phyloP scores from a whole-genome alignment of 2,329 filamentous ascomycete genomes.

The Trichoderma aggressivum region DNA sequence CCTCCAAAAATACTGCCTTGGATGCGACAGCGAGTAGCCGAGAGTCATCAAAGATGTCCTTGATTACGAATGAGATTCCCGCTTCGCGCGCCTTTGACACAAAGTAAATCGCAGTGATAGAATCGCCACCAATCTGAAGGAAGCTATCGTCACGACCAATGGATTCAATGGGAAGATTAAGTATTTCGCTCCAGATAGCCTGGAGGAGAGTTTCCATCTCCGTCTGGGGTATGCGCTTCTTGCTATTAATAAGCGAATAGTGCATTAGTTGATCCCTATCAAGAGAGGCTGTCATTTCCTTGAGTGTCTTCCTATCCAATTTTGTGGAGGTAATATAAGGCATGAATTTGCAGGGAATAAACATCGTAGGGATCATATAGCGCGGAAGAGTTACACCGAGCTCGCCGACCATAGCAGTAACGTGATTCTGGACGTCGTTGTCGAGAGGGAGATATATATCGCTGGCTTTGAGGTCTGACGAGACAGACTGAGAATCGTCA shows the following conservation, averaged over 20 bases:
- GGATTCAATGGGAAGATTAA: slow-evolving; percentile 5
- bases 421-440: not conserved
- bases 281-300: not conserved
- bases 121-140: slow-evolving; percentile 22
- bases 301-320: slow-evolving; percentile 8
- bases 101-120: slow-evolving; percentile 19
- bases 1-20: not conserved
- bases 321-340: slow-evolving; percentile 25
- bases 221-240: slow-evolving; percentile 2
- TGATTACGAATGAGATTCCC: slow-evolving; percentile 18
- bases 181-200: slow-evolving; percentile 21
- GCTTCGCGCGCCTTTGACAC: slow-evolving; percentile 16
- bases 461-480: not conserved
- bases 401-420: slow-evolving; percentile 1
- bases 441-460: not conserved
- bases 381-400: slow-evolving; percentile 21
- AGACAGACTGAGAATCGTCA: not conserved
- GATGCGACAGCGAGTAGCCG: slow-evolving; percentile 16
- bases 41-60: slow-evolving; percentile 19
- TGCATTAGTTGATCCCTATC: not conserved
- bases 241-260: not conserved
- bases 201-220: slow-evolving; percentile 22
- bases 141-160: slow-evolving; percentile 22
- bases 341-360: slow-evolving; percentile 39
- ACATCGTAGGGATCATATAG: slow-evolving; percentile 43